A percentile compares a stretch with the other conserved stretches of the same genome.
These are phyloP conservation scores for Magnaporthiopsis incrustans DNA, from an alignment of 2,329 filamentous ascomycete species.

Conservation along the genomic window DNA sequence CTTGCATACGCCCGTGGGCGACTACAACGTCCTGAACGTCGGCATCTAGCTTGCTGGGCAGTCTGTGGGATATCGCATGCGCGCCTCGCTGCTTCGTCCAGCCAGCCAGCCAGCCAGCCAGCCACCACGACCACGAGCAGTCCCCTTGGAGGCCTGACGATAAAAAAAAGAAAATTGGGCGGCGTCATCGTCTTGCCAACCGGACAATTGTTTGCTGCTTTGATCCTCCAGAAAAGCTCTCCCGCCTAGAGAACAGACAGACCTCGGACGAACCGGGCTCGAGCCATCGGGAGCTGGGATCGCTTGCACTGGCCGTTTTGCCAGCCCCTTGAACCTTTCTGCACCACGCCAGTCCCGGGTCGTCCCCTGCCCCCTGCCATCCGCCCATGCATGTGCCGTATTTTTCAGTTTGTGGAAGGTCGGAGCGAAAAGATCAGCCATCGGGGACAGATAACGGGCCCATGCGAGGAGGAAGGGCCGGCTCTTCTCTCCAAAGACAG, in stretches of 20 bases:
- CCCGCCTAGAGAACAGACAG: background rate
- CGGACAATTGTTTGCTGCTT: background rate
- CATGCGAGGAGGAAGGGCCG: background rate
- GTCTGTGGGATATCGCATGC: too few species aligned
- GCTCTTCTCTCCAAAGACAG: background rate
- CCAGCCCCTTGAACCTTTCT: background rate
- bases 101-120: too few species aligned
- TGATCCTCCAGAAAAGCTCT: background rate
- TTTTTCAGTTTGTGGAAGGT: background rate
- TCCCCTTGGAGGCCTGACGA: too few species aligned
- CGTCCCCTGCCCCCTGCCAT: background rate
- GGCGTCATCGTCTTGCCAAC: background rate
- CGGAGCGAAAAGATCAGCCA: background rate
- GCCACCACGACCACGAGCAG: too few species aligned
- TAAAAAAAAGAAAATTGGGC: background rate
- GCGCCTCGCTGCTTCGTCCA: too few species aligned
- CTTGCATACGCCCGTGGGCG: background rate
- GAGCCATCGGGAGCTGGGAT: background rate
- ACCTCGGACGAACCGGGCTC: background rate
- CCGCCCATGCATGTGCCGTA: background rate
- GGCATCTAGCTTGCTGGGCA: too few species aligned
- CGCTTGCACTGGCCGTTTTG: background rate
- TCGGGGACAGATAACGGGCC: background rate
- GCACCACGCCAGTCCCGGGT: background rate
- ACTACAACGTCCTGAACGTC: too few species aligned